Percentiles rank a stretch among this genome's conserved stretches.
These are phyloP conservation scores for Camellia lanceoleosa DNA, from an alignment of 148 eudicot genomes.

Conservation along the genomic window DNA sequence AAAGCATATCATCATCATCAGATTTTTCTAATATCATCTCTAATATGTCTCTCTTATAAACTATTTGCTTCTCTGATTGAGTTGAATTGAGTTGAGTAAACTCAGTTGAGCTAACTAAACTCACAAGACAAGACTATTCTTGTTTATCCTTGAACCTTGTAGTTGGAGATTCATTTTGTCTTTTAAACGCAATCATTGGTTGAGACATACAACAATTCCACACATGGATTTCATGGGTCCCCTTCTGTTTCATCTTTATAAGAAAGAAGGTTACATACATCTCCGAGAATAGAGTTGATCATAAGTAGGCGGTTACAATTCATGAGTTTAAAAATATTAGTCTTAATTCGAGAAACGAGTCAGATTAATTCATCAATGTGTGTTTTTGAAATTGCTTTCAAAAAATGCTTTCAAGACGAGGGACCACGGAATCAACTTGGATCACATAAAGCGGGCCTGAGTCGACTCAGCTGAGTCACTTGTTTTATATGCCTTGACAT, in stretches of 20 bases:
- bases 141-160: too few species aligned
- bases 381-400: too few species aligned
- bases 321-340: too few species aligned
- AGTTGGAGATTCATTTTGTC: neutral
- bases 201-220: neutral
- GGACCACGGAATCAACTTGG: neutral
- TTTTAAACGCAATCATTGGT: neutral
- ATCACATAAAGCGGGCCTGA: neutral
- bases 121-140: too few species aligned
- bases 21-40: slow-evolving; percentile 6
- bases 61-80: neutral
- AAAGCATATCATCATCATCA: neutral
- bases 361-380: too few species aligned
- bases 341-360: too few species aligned
- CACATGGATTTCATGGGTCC: slow-evolving; percentile 3
- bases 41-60: neutral
- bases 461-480: neutral
- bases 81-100: neutral
- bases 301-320: too few species aligned
- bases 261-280: neutral
- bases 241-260: neutral
- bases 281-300: neutral
- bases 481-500: neutral
- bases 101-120: neutral
- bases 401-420: neutral